Conservation (phyloP, 2,329 filamentous ascomycete genomes). For the Penicillium sp. region DNA sequence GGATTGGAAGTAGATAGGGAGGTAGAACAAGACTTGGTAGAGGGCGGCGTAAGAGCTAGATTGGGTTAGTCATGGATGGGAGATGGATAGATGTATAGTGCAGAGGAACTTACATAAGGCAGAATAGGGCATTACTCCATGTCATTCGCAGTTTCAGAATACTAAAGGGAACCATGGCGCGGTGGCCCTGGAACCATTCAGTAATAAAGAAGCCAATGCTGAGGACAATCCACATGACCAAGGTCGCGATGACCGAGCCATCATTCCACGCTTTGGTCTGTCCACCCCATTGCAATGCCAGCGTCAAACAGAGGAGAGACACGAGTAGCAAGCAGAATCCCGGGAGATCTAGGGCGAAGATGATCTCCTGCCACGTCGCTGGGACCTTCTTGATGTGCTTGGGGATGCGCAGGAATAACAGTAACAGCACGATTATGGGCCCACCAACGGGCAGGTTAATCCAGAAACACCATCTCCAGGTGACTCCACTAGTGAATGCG, state of each 20-base stretch:
- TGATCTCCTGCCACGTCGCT: constrained; percentile 9
- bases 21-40: constrained; percentile 20
- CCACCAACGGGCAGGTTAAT: constrained; percentile 4
- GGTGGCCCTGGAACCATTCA: constrained; percentile 7
- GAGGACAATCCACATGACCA: constrained; percentile 22
- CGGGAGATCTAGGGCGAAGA: constrained; percentile 24
- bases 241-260: constrained; percentile 19
- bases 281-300: constrained; percentile 30
- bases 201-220: constrained; percentile 18
- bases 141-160: constrained; percentile 1
- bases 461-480: constrained; percentile 5
- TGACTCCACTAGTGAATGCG: constrained; percentile 3
- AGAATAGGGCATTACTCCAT: constrained; percentile 4
- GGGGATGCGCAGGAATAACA: not conserved
- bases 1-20: constrained; percentile 25
- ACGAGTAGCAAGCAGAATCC: constrained; percentile 23
- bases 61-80: not conserved
- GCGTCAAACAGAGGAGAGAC: constrained; percentile 25
- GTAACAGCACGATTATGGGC: not conserved
- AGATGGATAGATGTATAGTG: not conserved
- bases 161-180: not conserved
- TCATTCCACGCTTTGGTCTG: constrained; percentile 24
- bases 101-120: constrained; percentile 1
- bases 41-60: constrained; percentile 11
- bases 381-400: constrained; percentile 1